Conservation (phyloP, 140 eudicot species). For the Ambrosia hybrid region DNA sequence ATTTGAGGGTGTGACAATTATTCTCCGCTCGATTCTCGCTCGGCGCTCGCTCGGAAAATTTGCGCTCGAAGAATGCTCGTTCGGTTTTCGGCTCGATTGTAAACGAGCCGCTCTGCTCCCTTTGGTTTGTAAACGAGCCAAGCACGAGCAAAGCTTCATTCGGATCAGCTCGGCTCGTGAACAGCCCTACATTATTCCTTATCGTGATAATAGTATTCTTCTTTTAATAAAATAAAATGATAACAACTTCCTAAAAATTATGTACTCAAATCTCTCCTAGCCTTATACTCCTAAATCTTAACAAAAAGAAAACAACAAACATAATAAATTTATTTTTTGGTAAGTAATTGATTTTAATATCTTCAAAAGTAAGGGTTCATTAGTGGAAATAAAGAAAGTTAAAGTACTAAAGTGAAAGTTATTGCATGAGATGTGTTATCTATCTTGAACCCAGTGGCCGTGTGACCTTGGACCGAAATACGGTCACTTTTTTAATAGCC, state of each 20-base stretch:
- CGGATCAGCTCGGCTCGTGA: too few species aligned
- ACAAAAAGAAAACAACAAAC: neutral
- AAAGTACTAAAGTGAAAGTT: constrained; percentile 17
- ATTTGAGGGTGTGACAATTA: too few species aligned
- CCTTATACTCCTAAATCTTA: neutral
- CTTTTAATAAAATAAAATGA: neutral
- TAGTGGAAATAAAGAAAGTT: constrained; percentile 1
- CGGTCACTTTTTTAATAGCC: constrained; percentile 25
- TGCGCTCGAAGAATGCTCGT: too few species aligned
- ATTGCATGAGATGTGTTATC: constrained; percentile 13
- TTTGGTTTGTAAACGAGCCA: too few species aligned
- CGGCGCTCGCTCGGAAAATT: too few species aligned
- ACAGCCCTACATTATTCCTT: too few species aligned
- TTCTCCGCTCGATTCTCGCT: too few species aligned
- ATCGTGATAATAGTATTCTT: neutral
- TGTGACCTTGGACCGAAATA: constrained; percentile 29
- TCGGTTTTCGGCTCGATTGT: too few species aligned
- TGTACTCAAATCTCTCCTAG: too few species aligned
- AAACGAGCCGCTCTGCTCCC: too few species aligned
- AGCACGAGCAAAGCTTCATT: too few species aligned
- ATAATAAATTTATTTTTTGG: neutral
- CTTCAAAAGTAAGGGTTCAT: neutral
- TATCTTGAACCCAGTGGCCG: constrained; percentile 22
- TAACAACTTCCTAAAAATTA: neutral
- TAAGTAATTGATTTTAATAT: neutral